These are phyloP conservation scores for Circinella umbellata DNA, from an alignment of 371 early-diverging fungal genomes.

Conservation along the genomic window DNA sequence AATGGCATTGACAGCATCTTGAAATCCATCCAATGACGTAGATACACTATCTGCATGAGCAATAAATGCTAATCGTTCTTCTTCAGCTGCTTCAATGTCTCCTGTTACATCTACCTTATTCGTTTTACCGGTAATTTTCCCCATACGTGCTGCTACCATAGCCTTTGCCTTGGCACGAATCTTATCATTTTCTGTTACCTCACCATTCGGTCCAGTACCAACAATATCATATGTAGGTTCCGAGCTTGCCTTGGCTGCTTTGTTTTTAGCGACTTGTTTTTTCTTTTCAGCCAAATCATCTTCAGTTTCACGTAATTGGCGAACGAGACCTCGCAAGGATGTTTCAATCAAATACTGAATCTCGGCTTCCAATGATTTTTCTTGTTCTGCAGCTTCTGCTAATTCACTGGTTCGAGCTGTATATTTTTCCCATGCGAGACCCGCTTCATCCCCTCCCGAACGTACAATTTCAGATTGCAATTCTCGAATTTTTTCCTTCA, in stretches of 20 bases:
- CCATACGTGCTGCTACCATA: slow-evolving; percentile 65
- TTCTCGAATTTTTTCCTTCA: slow-evolving; percentile 24
- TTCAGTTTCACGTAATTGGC: slow-evolving; percentile 57
- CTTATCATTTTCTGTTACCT: slow-evolving; percentile 61
- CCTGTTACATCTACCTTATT: slow-evolving; percentile 32
- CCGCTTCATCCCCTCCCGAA: slow-evolving; percentile 35
- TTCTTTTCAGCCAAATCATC: slow-evolving; percentile 58
- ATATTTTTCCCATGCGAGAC: slow-evolving; percentile 44
- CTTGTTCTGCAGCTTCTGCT: slow-evolving; percentile 55
- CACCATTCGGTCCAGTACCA: slow-evolving; percentile 66
- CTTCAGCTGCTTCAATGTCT: slow-evolving; percentile 52
- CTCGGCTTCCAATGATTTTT: slow-evolving; percentile 56
- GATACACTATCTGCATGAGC: slow-evolving; percentile 43
- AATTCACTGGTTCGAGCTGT: slow-evolving; percentile 51
- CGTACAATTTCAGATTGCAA: slow-evolving; percentile 27
- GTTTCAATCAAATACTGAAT: slow-evolving; percentile 48
- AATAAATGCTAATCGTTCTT: slow-evolving; percentile 57
- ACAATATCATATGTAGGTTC: slow-evolving; percentile 38
- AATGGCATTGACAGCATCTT: slow-evolving; percentile 43
- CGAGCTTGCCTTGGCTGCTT: slow-evolving; percentile 20
- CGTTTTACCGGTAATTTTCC: slow-evolving; percentile 54
- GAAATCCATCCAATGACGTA: slow-evolving; percentile 37
- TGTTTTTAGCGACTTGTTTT: slow-evolving; percentile 44
- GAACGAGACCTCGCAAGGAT: slow-evolving; percentile 43
- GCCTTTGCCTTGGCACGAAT: slow-evolving; percentile 68